phyloP scores from a whole-genome alignment of 2,329 filamentous ascomycete species.

The Aureobasidium namibiae region DNA sequence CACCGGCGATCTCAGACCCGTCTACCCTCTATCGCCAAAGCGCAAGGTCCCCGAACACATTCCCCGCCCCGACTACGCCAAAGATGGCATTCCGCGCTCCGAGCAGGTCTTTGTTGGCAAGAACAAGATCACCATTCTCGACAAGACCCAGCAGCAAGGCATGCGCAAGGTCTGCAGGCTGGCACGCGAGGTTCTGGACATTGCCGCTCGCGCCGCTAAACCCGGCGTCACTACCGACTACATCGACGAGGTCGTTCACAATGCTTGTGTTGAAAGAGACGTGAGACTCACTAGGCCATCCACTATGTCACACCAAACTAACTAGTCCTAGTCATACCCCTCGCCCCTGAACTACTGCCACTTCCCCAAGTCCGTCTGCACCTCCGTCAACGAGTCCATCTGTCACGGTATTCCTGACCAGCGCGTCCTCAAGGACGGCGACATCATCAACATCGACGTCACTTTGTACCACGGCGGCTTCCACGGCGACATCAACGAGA shows the following conservation, averaged over 20 bases:
- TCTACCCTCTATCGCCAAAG: conserved; percentile 58
- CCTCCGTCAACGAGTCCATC: conserved; percentile 92
- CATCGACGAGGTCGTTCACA: conserved; percentile 90
- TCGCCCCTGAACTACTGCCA: conserved; percentile 91
- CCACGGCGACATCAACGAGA: conserved; percentile 96
- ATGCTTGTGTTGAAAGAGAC: conserved; percentile 85
- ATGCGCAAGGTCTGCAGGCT: conserved; percentile 91
- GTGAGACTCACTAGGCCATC: conserved; percentile 44
- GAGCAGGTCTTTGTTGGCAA: conserved; percentile 56
- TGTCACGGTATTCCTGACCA: conserved; percentile 98
- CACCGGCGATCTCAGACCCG: conserved; percentile 72
- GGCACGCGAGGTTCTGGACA: conserved; percentile 84
- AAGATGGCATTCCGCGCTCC: conserved; percentile 65
- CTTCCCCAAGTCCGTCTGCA: conserved; percentile 97
- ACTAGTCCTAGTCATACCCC: conserved; percentile 65
- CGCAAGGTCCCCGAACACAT: conserved; percentile 73
- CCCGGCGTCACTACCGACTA: conserved; percentile 96
- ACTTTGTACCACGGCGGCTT: conserved; percentile 90
- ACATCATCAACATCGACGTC: conserved; percentile 96
- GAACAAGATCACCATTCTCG: conserved; percentile 76
- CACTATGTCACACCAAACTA: background rate
- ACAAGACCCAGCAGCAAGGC: conserved; percentile 69
- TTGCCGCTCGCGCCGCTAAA: conserved; percentile 71
- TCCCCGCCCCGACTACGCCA: conserved; percentile 76
- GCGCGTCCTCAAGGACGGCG: conserved; percentile 76